Evolutionary conservation across 1,284 basidiomycete species (phyloP), one percentile per base, ranked within the genome.

Genomic region (Apiotrichum montevideense): DNA sequence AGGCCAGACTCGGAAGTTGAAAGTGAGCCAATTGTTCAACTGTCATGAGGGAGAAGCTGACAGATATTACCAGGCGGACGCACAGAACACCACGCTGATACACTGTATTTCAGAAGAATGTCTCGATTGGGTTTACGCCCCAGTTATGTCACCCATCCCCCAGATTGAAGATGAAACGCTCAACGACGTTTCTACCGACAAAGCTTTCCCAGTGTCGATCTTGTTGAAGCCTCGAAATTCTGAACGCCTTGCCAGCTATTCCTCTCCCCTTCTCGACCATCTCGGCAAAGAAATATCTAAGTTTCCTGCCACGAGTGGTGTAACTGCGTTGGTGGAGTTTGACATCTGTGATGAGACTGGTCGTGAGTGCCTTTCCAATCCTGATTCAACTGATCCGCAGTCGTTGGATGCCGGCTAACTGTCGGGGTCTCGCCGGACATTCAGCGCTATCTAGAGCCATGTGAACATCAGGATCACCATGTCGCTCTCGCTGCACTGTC

Each of bases 11-110:
- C 55, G 54, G 37, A 59, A 50, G 45, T 50, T 67, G 34, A 71
- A 70, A 63, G 71, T 69, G 6, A 58, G 69, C 32, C 9, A 15
- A 13, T 6, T 11, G 29, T n/a, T 46, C 3, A 21, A 21, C 21
- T 21, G 21, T 21, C 21, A 39, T 39, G 37, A 39, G 13, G 8
- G 37, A 39, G 14, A 9, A 35, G 40, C 58, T 60, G 49, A 62
- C 41, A 21, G 21, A 21, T 21, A 21, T 6, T 37, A 14, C 3
- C 13, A 71, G 71, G 60, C 58, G 6, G 71, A 71, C 41, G 68
- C 71, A 0, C 63, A 65, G 35, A 69, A 68, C 57, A 56, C 58
- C 10, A 62, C 67, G 4, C 48, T 72, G 41, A 54, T 63, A 5
- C 55, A 55, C 34, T 59, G 60, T n/a, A 65, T 69, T 5, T 29